Evolutionary conservation across 2,329 filamentous ascomycete genomes (phyloP).

Genomic region (Pseudocercospora cruenta): DNA sequence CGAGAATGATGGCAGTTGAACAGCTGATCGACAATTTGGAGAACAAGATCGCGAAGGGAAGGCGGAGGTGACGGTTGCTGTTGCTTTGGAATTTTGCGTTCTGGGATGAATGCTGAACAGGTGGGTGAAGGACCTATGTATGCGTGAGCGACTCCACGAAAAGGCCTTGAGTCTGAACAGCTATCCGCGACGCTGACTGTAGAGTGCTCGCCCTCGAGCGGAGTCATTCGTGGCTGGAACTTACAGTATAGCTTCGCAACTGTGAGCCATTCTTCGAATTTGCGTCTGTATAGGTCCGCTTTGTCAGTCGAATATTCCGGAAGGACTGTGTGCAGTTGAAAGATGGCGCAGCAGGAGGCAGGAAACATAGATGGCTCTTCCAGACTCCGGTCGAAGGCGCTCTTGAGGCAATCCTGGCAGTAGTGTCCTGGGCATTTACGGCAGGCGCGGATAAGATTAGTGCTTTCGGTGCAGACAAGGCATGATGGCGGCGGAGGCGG

Average conservation of each 20-base stretch:
- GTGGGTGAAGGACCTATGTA: constrained; percentile 42
- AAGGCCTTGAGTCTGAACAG: not conserved
- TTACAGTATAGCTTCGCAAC: constrained; percentile 52
- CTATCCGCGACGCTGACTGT: not conserved
- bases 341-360: constrained; percentile 45
- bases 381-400: constrained; percentile 42
- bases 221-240: not conserved
- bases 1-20: constrained; percentile 14
- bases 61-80: not conserved
- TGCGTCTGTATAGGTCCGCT: constrained; percentile 44
- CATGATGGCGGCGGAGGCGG: constrained; percentile 25
- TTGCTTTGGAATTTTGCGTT: constrained; percentile 32
- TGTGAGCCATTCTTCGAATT: constrained; percentile 54
- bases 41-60: constrained; percentile 10
- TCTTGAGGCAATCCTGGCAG: constrained; percentile 44
- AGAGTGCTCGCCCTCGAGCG: not conserved
- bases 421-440: constrained; percentile 36
- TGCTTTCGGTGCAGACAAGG: constrained; percentile 32
- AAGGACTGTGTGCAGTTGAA: constrained; percentile 48
- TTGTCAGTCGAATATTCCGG: constrained; percentile 43
- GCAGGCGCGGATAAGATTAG: constrained; percentile 38
- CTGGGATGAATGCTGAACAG: constrained; percentile 55
- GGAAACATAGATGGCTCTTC: not conserved
- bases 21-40: constrained; percentile 19
- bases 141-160: not conserved